phyloP scores from a whole-genome alignment of 2,329 filamentous ascomycete species.

The Coniochaeta sp. region DNA sequence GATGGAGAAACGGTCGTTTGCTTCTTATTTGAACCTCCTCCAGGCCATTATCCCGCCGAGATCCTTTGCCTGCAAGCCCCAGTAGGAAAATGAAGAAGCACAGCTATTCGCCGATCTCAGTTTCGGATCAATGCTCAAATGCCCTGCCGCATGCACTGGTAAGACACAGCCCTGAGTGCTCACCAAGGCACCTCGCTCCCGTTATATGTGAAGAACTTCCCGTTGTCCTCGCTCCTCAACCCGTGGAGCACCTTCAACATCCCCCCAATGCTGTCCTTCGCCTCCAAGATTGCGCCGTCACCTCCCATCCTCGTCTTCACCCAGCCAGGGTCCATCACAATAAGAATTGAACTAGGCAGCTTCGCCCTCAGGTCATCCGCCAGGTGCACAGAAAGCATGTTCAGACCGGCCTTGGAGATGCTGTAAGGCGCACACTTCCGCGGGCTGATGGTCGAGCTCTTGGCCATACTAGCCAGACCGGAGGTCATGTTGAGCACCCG shows the following conservation, averaged over 20 bases:
- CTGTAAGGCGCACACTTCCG: conserved; percentile 24
- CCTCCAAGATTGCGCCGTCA: conserved; percentile 16
- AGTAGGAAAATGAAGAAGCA: too few relatives aligned
- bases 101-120: too few relatives aligned
- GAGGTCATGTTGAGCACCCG: conserved; percentile 35
- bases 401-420: conserved; percentile 24
- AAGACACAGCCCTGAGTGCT: background rate
- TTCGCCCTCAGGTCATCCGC: conserved; percentile 17
- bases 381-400: conserved; percentile 22
- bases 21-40: background rate
- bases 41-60: too few relatives aligned
- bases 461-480: conserved; percentile 26
- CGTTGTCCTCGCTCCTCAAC: conserved; percentile 46
- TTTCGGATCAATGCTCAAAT: too few relatives aligned
- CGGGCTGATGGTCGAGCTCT: conserved; percentile 20
- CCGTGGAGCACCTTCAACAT: conserved; percentile 73
- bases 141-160: too few relatives aligned
- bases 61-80: background rate
- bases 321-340: conserved; percentile 25
- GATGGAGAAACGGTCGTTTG: too few relatives aligned
- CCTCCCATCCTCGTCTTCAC: conserved; percentile 27
- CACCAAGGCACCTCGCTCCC: conserved; percentile 19
- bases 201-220: conserved; percentile 13
- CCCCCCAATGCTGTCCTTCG: conserved; percentile 17
- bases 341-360: conserved; percentile 19